Base-by-base conservation (phyloP, 306 rosid genomes). In the Calophaca sinica region DNA sequence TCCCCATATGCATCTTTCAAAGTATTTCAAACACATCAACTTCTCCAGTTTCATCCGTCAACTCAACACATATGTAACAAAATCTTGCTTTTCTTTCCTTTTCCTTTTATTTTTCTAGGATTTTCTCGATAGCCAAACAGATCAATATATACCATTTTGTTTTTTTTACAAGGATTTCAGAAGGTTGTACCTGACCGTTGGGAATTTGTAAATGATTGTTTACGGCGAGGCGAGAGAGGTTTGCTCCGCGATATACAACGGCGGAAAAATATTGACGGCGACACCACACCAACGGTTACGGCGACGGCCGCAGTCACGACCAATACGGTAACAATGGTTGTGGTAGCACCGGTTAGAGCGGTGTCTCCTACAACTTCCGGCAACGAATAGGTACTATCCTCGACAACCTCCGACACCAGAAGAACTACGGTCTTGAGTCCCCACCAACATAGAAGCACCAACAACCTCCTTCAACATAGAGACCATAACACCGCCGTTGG, bases 11-110 rank as follows among this genome's bases (percentile, higher is more conserved):
- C n/a, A n/a, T n/a, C 97, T 94, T 46, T 97, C 99, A 0, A 88
- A 92, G 77, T 92, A 88, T 67, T 94, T 94, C 83, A 92, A 94
- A 42, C 97, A 94, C 82, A 94, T 92, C 33, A 94, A 94, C 45
- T 94, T 92, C 73, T 94, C 99, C 64, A 94, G 99, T 80, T 94
- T 94, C 75, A 97, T 94, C 64, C 97, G 99, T 48, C 99, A 94
- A 61, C 96, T 94, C 31, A 94, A 94, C 78, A 94, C 99, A 61
- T 94, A 94, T 77, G 98, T 88, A 84, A 79, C 68, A n/a, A n/a
- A 32, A 32, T 32, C 36, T n/a, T n/a, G 36, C 36, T 32, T 32
- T 45, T 2, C 49, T 2, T 9, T 9, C 28, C 51, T 26, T 72
- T 70, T 5, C 0, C 1, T 1, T 35, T 36, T 20, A 2, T 4